phyloP scores from a whole-genome alignment of 1,139 yeast genomes.

The Hansenula sp. region DNA sequence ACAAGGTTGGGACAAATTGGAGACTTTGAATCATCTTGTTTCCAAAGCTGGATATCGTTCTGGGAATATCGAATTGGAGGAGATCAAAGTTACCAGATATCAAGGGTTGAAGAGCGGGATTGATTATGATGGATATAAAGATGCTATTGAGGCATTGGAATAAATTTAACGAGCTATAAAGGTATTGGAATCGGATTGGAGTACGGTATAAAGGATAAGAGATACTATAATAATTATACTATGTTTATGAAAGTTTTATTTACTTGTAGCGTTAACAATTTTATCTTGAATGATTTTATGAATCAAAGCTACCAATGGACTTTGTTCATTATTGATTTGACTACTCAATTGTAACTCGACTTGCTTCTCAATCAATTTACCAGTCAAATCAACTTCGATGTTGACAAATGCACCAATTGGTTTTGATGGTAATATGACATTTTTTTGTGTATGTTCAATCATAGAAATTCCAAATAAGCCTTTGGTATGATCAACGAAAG shows the following conservation, averaged over 20 bases:
- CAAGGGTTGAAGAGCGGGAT: slow-evolving; percentile 33
- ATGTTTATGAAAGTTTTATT: slow-evolving; percentile 5
- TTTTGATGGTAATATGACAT: slow-evolving; percentile 72
- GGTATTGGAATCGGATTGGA: background rate
- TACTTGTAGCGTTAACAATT: slow-evolving; percentile 19
- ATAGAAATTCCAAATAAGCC: slow-evolving; percentile 79
- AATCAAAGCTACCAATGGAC: slow-evolving; percentile 40
- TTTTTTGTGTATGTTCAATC: slow-evolving; percentile 86
- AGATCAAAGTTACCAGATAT: slow-evolving; percentile 30
- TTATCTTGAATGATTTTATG: slow-evolving; percentile 49
- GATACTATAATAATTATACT: background rate
- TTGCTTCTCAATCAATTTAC: slow-evolving; percentile 87
- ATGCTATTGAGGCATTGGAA: slow-evolving; percentile 13
- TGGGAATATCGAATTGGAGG: slow-evolving; percentile 13
- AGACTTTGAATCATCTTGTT: slow-evolving; percentile 69
- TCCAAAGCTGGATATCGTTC: slow-evolving; percentile 58
- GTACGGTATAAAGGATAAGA: background rate
- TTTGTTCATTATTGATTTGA: slow-evolving; percentile 43
- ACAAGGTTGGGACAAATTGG: slow-evolving; percentile 74
- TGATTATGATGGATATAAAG: slow-evolving; percentile 29
- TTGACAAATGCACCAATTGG: slow-evolving; percentile 64
- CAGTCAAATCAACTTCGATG: slow-evolving; percentile 91
- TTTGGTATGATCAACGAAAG: slow-evolving; percentile 57
- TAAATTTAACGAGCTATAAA: slow-evolving; percentile 21
- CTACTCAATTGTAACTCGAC: slow-evolving; percentile 52